A percentile compares a stretch with the other conserved stretches of the same genome.
These are phyloP conservation scores for Rosa lucieae DNA, from an alignment of 306 rosid species.

Conservation along the genomic window DNA sequence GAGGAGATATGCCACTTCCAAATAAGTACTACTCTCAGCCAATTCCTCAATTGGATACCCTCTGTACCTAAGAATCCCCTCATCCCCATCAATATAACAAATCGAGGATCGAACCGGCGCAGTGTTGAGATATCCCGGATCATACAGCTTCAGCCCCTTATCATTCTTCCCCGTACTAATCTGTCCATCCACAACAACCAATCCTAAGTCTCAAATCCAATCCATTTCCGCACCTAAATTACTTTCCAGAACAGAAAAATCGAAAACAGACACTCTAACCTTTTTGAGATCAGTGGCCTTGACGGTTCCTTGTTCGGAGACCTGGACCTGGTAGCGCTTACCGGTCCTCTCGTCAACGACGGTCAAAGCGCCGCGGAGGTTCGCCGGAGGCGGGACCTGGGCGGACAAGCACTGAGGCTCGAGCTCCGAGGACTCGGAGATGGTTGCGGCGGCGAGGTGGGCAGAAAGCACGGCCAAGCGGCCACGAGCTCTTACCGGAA, in stretches of 20 bases:
- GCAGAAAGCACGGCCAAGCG: constrained; percentile 78
- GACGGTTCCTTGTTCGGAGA: constrained; percentile 69
- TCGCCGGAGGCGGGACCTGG: constrained; percentile 36
- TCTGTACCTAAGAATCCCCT: constrained; percentile 84
- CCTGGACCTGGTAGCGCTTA: constrained; percentile 49
- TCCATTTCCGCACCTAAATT: background rate
- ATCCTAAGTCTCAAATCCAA: background rate
- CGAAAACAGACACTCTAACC: constrained; percentile 30
- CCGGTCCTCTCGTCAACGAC: constrained; percentile 78
- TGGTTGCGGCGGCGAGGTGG: constrained; percentile 48
- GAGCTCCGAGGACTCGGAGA: constrained; percentile 36
- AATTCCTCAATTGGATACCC: constrained; percentile 91
- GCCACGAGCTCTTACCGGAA: constrained; percentile 45
- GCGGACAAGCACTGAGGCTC: constrained; percentile 48
- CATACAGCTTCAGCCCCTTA: constrained; percentile 85
- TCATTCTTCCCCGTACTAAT: constrained; percentile 65
- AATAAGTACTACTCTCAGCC: constrained; percentile 74
- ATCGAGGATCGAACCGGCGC: constrained; percentile 85
- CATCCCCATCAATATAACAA: constrained; percentile 86
- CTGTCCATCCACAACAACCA: constrained; percentile 34
- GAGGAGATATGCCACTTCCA: constrained; percentile 84
- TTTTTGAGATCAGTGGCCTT: constrained; percentile 76
- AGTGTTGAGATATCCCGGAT: constrained; percentile 88
- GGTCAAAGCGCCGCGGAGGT: constrained; percentile 55
- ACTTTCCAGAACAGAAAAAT: background rate